Evolutionary conservation across 116 monocot species (phyloP).

Genomic region (Iris pallida): DNA sequence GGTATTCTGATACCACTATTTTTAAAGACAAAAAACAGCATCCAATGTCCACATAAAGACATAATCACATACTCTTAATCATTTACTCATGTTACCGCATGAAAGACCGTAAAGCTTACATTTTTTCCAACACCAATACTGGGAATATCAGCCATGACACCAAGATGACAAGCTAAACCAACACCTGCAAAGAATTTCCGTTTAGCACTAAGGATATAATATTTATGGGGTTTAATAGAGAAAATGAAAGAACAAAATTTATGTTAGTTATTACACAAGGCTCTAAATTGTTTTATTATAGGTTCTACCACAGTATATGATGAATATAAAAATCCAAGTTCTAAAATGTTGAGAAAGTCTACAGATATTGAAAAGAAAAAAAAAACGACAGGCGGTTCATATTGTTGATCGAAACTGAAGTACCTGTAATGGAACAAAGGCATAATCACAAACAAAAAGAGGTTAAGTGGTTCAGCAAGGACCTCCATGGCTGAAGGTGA

Average conservation of each 20-base stretch:
- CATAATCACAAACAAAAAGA: too few species aligned
- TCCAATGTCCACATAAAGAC: background rate
- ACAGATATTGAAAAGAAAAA: too few species aligned
- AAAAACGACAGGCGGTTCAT: too few species aligned
- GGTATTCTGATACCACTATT: too few species aligned
- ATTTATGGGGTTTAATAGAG: background rate
- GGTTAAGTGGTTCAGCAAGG: too few species aligned
- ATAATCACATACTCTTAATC: background rate
- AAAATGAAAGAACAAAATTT: background rate
- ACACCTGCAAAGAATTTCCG: slow-evolving; percentile 44
- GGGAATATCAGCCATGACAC: slow-evolving; percentile 75
- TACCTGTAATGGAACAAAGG: too few species aligned
- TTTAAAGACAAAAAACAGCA: background rate
- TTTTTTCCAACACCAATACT: slow-evolving; percentile 92
- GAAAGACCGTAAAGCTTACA: slow-evolving; percentile 35
- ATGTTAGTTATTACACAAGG: background rate
- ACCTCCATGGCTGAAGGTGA: too few species aligned
- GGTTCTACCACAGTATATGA: too few species aligned
- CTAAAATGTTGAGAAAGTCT: too few species aligned
- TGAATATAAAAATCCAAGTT: too few species aligned
- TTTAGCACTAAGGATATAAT: background rate
- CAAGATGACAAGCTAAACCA: slow-evolving; percentile 98
- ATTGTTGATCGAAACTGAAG: too few species aligned
- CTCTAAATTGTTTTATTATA: background rate
- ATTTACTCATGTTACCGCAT: background rate